A percentile compares a stretch with the other conserved stretches of the same genome.
These are phyloP conservation scores for Starmera caribaea DNA, from an alignment of 805 yeast species.

Conservation along the genomic window DNA sequence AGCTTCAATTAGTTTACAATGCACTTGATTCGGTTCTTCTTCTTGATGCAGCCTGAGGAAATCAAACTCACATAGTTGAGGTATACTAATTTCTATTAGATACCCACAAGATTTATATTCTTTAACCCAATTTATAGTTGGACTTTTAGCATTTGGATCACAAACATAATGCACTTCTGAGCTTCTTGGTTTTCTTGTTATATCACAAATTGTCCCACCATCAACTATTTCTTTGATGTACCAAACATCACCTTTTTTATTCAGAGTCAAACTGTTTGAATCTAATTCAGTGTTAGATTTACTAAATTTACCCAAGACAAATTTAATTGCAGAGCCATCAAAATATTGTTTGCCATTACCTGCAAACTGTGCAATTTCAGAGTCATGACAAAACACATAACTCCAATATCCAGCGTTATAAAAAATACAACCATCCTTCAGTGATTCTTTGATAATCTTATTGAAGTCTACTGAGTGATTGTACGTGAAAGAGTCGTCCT, in stretches of 20 bases:
- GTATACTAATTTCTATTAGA: slow-evolving; percentile 11
- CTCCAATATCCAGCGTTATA: slow-evolving; percentile 8
- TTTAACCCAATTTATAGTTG: slow-evolving; percentile 5
- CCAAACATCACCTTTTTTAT: slow-evolving; percentile 6
- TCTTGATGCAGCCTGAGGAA: slow-evolving; percentile 5
- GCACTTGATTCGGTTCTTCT: background rate
- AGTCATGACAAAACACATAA: slow-evolving; percentile 3
- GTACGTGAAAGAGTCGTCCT: background rate
- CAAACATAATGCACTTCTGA: slow-evolving; percentile 15
- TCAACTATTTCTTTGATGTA: slow-evolving; percentile 4
- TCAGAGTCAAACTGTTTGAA: background rate
- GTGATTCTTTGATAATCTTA: background rate
- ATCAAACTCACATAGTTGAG: slow-evolving; percentile 13
- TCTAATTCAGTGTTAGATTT: background rate
- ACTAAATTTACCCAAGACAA: slow-evolving; percentile 3
- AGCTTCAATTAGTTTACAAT: slow-evolving; percentile 1
- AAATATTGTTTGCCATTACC: slow-evolving; percentile 3
- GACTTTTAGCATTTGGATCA: slow-evolving; percentile 5
- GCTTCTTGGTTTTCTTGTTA: slow-evolving; percentile 14
- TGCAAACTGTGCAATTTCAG: slow-evolving; percentile 10
- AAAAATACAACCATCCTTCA: too few relatives aligned
- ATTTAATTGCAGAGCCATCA: background rate
- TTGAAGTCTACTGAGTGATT: background rate
- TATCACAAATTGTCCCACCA: slow-evolving; percentile 17
- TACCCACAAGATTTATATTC: slow-evolving; percentile 17